A percentile compares a stretch with the other conserved stretches of the same genome.
Conservation (phyloP, 2,329 filamentous ascomycete species). For the Tolypocladium inflatum region DNA sequence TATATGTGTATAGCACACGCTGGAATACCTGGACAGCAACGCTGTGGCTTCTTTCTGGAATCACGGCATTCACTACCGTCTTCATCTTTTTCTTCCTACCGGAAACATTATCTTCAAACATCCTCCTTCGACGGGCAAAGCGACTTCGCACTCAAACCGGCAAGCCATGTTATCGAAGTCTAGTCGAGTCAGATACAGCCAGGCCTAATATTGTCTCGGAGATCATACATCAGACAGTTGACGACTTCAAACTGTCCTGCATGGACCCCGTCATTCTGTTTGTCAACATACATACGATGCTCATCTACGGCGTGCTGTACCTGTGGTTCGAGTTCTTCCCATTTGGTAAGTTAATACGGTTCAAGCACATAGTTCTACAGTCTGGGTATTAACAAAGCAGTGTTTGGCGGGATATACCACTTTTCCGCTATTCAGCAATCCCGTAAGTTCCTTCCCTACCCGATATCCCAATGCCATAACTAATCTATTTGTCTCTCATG, state of each 20-base stretch:
- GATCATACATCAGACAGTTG: not conserved
- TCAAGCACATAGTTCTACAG: too few species aligned
- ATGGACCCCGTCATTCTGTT: not conserved
- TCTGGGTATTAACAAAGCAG: too few species aligned
- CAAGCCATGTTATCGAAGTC: too few species aligned
- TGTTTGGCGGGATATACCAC: too few species aligned
- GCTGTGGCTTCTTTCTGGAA: not conserved
- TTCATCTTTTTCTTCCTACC: not conserved
- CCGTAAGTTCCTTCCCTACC: too few species aligned
- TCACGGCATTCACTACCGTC: not conserved
- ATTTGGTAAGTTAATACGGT: constrained; percentile 2
- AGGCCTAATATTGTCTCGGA: not conserved
- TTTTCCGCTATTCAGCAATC: too few species aligned
- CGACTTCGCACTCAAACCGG: too few species aligned
- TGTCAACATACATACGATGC: not conserved
- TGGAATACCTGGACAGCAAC: not conserved
- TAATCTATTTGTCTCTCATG: too few species aligned
- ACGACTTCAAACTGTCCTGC: not conserved
- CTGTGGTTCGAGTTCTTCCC: not conserved
- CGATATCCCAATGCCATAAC: too few species aligned
- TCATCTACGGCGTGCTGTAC: not conserved
- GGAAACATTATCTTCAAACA: not conserved
- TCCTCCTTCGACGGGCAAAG: too few species aligned
- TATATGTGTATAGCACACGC: not conserved
- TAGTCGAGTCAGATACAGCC: too few species aligned